Evolutionary conservation across 2,329 filamentous ascomycete genomes (phyloP).

Genomic region (Aspergillus ochraceus): DNA sequence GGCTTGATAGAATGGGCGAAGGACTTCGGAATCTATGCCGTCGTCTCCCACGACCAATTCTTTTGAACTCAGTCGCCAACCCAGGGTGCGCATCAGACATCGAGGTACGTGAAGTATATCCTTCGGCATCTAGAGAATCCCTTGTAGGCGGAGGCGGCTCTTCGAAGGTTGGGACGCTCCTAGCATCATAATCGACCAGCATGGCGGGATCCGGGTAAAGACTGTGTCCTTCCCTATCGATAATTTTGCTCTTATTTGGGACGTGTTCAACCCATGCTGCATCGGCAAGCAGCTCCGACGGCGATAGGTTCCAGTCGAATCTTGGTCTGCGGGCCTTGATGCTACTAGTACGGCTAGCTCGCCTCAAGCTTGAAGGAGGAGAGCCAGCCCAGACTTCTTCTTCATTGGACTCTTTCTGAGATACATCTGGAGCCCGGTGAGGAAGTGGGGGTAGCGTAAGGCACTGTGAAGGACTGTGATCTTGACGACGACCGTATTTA

Average conservation of each 20-base stretch:
- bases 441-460: conserved; percentile 47
- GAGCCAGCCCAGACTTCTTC: conserved; percentile 27
- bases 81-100: conserved; percentile 42
- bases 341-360: conserved; percentile 42
- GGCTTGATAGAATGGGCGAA: conserved; percentile 57
- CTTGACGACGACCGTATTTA: conserved; percentile 44
- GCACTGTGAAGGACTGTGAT: conserved; percentile 47
- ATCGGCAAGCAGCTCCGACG: conserved; percentile 85
- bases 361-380: conserved; percentile 43
- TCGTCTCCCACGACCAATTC: conserved; percentile 57
- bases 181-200: conserved; percentile 19
- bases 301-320: conserved; percentile 80
- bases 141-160: conserved; percentile 22
- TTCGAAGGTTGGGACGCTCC: conserved; percentile 7
- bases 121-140: conserved; percentile 22
- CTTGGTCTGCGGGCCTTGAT: conserved; percentile 69
- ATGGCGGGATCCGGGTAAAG: conserved; percentile 53
- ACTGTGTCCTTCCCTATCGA: conserved; percentile 73
- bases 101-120: conserved; percentile 27
- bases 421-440: conserved; percentile 16
- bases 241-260: conserved; percentile 75
- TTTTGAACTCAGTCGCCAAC: conserved; percentile 44
- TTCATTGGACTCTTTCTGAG: conserved; percentile 23
- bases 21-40: conserved; percentile 62
- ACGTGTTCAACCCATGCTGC: conserved; percentile 85